Conservation (phyloP, 2,329 filamentous ascomycete genomes). For the Allantophomopsis cytisporea region DNA sequence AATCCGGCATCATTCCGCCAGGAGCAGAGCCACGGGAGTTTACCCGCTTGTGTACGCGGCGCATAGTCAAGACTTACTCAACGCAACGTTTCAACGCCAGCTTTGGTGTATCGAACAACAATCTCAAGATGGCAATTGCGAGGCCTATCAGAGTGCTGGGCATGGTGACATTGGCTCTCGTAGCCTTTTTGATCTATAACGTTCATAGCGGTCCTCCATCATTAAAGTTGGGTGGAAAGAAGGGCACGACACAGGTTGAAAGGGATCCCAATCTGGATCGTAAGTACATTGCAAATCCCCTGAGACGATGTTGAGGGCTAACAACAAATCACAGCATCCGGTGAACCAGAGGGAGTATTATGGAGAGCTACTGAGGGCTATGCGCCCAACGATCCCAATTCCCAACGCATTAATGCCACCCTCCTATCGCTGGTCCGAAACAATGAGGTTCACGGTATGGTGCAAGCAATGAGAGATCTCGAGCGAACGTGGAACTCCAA, state of each 20-base stretch:
- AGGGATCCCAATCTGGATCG: conserved; percentile 80
- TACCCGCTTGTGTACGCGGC: too few relatives aligned
- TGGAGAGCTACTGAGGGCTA: conserved; percentile 67
- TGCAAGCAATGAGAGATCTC: conserved; percentile 80
- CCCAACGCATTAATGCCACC: conserved; percentile 83
- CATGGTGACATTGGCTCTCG: conserved; percentile 55
- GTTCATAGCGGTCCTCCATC: conserved; percentile 46
- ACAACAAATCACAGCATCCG: conserved; percentile 48
- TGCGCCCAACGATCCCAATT: conserved; percentile 58
- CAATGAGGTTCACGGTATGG: conserved; percentile 70
- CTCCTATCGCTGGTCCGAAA: conserved; percentile 87
- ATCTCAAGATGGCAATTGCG: conserved; percentile 61
- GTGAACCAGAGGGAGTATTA: conserved; percentile 68
- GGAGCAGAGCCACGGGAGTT: too few relatives aligned
- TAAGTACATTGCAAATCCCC: conserved; percentile 31
- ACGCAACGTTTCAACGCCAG: too few relatives aligned
- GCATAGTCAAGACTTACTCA: too few relatives aligned
- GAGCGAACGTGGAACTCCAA: conserved; percentile 96
- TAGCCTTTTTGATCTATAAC: conserved; percentile 68
- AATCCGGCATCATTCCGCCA: too few relatives aligned
- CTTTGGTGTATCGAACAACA: not conserved
- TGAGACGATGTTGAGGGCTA: conserved; percentile 2
- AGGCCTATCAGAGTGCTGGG: conserved; percentile 72
- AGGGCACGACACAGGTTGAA: conserved; percentile 44
- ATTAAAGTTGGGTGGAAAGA: conserved; percentile 24